Evolutionary conservation across 257 asterid genomes (phyloP).

Genomic region (Cruciata laevipes): DNA sequence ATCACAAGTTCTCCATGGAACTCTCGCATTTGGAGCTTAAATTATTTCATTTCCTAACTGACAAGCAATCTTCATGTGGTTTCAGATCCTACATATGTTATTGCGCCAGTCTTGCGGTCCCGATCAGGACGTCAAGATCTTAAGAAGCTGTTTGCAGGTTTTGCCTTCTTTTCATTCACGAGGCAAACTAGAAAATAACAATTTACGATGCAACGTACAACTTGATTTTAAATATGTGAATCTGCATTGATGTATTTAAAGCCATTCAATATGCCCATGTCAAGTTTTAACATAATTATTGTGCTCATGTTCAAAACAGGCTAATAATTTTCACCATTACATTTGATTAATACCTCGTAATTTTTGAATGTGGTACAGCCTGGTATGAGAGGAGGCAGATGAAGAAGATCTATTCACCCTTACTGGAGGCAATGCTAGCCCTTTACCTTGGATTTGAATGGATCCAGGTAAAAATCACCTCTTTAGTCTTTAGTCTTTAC

Average conservation of each 20-base stretch:
- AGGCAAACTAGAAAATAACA: neutral
- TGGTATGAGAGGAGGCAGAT: conserved; percentile 89
- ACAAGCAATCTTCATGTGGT: neutral
- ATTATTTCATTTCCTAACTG: neutral
- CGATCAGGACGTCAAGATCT: conserved; percentile 77
- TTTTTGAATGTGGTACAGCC: conserved; percentile 36
- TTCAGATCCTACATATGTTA: conserved; percentile 78
- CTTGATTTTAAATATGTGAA: neutral
- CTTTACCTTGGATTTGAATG: conserved; percentile 96
- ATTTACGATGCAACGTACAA: too few relatives aligned
- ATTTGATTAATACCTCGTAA: neutral
- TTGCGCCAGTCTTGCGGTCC: conserved; percentile 74
- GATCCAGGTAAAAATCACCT: conserved; percentile 55
- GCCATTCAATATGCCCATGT: neutral
- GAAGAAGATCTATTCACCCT: conserved; percentile 93
- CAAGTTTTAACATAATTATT: too few relatives aligned
- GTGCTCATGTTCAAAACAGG: too few relatives aligned
- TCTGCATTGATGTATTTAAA: neutral
- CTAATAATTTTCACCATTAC: neutral
- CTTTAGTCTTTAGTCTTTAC: too few relatives aligned
- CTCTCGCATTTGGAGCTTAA: neutral
- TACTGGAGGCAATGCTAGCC: conserved; percentile 70
- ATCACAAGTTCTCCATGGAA: neutral
- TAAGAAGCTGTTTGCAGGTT: conserved; percentile 90
- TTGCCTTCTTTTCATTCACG: neutral